Conservation (phyloP, 2,329 filamentous ascomycete species). For the Nigrograna mackinnonii region DNA sequence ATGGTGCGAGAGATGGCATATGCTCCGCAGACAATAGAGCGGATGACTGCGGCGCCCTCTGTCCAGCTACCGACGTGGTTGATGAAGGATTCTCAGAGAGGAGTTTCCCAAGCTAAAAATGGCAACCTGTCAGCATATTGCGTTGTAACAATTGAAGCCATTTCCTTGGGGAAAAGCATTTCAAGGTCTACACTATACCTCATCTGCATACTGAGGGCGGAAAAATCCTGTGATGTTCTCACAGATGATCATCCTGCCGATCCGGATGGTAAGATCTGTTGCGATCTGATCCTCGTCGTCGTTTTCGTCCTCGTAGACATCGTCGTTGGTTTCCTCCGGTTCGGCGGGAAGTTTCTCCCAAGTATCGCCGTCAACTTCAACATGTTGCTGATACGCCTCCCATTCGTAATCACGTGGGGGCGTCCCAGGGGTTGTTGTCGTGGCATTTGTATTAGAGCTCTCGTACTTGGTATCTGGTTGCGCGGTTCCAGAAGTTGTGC, state of each 20-base stretch:
- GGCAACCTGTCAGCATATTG: conserved; percentile 22
- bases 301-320: conserved; percentile 42
- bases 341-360: conserved; percentile 41
- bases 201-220: conserved; percentile 43
- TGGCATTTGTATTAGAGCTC: conserved; percentile 26
- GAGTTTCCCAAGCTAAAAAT: conserved; percentile 41
- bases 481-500: conserved; percentile 25
- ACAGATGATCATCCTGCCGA: conserved; percentile 44
- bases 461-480: conserved; percentile 23
- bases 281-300: conserved; percentile 43
- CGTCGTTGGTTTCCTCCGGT: conserved; percentile 39
- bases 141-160: too few relatives aligned
- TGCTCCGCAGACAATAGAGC: conserved; percentile 39
- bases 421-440: conserved; percentile 39
- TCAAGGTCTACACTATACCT: conserved; percentile 41
- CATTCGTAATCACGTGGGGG: conserved; percentile 43
- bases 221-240: conserved; percentile 43
- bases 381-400: conserved; percentile 43
- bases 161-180: too few relatives aligned
- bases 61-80: conserved; percentile 39
- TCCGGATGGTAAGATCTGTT: conserved; percentile 41
- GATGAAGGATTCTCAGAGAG: conserved; percentile 34
- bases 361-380: conserved; percentile 39
- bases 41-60: conserved; percentile 38
- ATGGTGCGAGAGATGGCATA: conserved; percentile 40